Evolutionary conservation across 1,139 yeast species (phyloP).

Genomic region (Blastobotrys persicus): DNA sequence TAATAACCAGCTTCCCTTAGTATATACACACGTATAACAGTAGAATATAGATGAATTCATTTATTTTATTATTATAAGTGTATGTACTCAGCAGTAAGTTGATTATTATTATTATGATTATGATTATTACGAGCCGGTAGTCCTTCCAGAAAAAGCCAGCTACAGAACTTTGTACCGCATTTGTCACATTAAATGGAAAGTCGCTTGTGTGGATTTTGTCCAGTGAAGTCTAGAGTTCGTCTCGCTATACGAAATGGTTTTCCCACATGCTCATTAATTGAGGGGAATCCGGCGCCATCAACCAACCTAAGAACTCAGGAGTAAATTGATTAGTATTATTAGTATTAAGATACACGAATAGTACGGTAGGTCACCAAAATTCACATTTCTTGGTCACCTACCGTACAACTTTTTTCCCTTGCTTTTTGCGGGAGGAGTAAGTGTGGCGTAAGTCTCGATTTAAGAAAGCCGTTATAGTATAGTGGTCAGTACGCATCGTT

Average conservation of each 20-base stretch:
- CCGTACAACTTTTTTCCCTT: no score
- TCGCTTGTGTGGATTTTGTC: neutral
- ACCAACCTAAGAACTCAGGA: neutral
- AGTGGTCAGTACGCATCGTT: conserved; percentile 39
- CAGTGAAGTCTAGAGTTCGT: neutral
- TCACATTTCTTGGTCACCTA: no score
- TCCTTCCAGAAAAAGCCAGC: neutral
- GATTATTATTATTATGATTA: no score
- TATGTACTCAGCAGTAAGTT: no score
- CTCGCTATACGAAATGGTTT: neutral
- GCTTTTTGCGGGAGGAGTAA: neutral
- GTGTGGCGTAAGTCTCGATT: no score
- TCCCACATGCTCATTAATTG: neutral
- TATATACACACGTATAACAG: no score
- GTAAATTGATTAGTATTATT: neutral
- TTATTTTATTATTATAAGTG: no score
- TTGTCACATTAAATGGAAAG: neutral
- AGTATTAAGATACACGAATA: no score
- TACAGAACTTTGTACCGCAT: neutral
- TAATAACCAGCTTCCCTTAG: no score
- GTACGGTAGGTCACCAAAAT: no score
- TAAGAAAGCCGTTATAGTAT: conserved; percentile 30
- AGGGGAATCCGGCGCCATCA: neutral
- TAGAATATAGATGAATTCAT: no score
- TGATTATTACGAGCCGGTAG: neutral